These are phyloP conservation scores for Lentinula lateritia DNA, from an alignment of 768 basidiomycete species.

Conservation along the genomic window DNA sequence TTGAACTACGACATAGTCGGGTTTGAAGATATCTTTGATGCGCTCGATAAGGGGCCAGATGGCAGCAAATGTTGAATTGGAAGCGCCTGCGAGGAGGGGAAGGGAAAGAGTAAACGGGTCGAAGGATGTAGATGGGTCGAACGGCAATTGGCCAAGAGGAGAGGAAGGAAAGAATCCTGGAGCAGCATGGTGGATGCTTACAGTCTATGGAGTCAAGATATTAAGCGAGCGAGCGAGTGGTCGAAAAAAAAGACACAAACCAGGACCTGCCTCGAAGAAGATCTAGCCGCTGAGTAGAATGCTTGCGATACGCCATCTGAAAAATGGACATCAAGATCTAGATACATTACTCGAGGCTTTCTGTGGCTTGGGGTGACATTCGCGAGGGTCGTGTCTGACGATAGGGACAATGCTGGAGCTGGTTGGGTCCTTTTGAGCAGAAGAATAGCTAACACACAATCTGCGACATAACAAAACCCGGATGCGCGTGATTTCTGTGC, in stretches of 20 bases:
- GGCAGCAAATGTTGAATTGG: conserved; percentile 50
- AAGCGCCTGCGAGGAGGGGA: conserved; percentile 72
- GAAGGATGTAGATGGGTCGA: conserved; percentile 20
- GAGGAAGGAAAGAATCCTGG: conserved; percentile 82
- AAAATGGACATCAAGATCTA: conserved; percentile 91
- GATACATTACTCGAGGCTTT: conserved; percentile 73
- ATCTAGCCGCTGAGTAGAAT: conserved; percentile 38
- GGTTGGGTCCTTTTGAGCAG: conserved; percentile 43
- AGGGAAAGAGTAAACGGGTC: conserved; percentile 75
- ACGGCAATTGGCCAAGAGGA: conserved; percentile 40
- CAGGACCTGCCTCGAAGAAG: conserved; percentile 37
- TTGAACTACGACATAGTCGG: conserved; percentile 78
- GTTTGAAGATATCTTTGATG: conserved; percentile 55
- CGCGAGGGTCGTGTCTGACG: background rate
- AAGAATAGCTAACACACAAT: conserved; percentile 79
- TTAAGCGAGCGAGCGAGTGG: background rate
- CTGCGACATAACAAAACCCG: conserved; percentile 94
- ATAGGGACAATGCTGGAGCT: conserved; percentile 1
- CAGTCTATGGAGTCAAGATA: conserved; percentile 38
- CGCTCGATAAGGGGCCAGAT: conserved; percentile 64
- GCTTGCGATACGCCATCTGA: conserved; percentile 85
- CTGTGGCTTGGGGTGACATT: conserved; percentile 10
- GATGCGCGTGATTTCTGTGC: conserved; percentile 72
- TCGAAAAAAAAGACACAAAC: conserved; percentile 21
- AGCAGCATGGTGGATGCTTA: conserved; percentile 81